Evolutionary conservation across 139 green algal species (phyloP).

Genomic region (Auxenochlorella protothecoides): DNA sequence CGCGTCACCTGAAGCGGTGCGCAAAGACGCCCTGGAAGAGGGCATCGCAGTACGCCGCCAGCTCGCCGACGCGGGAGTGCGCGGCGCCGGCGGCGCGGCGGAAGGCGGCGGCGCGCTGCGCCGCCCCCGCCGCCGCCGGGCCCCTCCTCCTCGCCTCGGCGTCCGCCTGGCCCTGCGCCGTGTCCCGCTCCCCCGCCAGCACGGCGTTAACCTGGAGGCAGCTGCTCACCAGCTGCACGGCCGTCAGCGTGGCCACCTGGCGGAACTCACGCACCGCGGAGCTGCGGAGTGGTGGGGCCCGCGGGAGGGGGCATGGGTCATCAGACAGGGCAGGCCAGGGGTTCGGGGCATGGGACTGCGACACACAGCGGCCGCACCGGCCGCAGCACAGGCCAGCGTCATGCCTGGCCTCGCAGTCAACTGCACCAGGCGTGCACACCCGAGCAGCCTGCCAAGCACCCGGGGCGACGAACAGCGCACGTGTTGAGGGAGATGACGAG

Average conservation of each 20-base stretch:
- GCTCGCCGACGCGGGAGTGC: constrained; percentile 29
- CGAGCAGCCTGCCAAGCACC: background rate
- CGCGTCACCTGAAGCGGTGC: constrained; percentile 36
- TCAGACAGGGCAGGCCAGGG: background rate
- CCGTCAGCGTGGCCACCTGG: constrained; percentile 50
- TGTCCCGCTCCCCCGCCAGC: constrained; percentile 39
- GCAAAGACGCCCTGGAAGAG: constrained; percentile 49
- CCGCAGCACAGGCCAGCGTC: background rate
- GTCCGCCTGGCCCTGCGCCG: constrained; percentile 49
- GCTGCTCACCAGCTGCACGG: constrained; percentile 51
- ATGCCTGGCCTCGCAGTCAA: too few species aligned
- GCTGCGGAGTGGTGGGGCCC: constrained; percentile 11
- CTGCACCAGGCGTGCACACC: background rate
- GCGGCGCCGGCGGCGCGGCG: constrained; percentile 30
- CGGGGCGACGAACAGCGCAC: constrained; percentile 11
- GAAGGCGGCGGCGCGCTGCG: constrained; percentile 26
- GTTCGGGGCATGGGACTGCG: background rate
- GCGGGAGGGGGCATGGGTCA: background rate
- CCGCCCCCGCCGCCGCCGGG: background rate
- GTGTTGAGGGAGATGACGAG: constrained; percentile 50
- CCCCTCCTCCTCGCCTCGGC: constrained; percentile 39
- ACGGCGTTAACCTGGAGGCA: constrained; percentile 32
- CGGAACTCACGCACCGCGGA: constrained; percentile 51
- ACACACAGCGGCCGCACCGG: background rate
- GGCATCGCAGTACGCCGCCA: constrained; percentile 35